These are phyloP conservation scores for Phyllosticta citriasiana DNA, from an alignment of 2,329 filamentous ascomycete genomes.

Conservation along the genomic window DNA sequence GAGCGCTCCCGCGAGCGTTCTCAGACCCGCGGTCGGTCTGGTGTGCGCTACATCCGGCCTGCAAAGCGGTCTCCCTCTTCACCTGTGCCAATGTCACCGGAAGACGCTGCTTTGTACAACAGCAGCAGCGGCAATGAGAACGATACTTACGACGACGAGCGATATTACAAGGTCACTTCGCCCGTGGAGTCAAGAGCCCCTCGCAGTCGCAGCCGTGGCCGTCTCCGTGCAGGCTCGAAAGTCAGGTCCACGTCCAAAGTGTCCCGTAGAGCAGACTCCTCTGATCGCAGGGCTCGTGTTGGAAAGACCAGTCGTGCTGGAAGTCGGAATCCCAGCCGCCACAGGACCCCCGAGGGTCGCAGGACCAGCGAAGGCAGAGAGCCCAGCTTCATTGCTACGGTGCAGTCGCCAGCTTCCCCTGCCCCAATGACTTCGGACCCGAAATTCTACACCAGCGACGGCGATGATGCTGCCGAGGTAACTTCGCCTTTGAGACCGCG, in stretches of 20 bases:
- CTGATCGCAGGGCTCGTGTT: constrained; percentile 18
- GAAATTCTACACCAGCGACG: constrained; percentile 41
- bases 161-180: constrained; percentile 35
- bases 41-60: constrained; percentile 58
- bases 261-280: constrained; percentile 25
- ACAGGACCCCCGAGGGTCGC: constrained; percentile 29
- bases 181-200: constrained; percentile 25
- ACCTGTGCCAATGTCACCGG: constrained; percentile 86
- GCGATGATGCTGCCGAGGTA: constrained; percentile 23
- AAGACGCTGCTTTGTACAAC: constrained; percentile 51
- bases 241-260: constrained; percentile 27
- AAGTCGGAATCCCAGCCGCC: constrained; percentile 37
- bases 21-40: constrained; percentile 58
- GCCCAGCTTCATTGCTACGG: not conserved
- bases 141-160: constrained; percentile 39
- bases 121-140: constrained; percentile 28
- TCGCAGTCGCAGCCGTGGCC: constrained; percentile 24
- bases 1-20: constrained; percentile 32
- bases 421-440: constrained; percentile 59
- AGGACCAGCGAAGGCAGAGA: constrained; percentile 33
- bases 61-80: constrained; percentile 84
- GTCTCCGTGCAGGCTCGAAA: constrained; percentile 21
- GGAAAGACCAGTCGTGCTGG: constrained; percentile 17
- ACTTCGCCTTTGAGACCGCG: constrained; percentile 37
- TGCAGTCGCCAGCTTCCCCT: constrained; percentile 65